Percentiles rank a stretch among this genome's conserved stretches.
phyloP scores from a whole-genome alignment of 2,329 filamentous ascomycete species.

The Colletotrichum sp. region DNA sequence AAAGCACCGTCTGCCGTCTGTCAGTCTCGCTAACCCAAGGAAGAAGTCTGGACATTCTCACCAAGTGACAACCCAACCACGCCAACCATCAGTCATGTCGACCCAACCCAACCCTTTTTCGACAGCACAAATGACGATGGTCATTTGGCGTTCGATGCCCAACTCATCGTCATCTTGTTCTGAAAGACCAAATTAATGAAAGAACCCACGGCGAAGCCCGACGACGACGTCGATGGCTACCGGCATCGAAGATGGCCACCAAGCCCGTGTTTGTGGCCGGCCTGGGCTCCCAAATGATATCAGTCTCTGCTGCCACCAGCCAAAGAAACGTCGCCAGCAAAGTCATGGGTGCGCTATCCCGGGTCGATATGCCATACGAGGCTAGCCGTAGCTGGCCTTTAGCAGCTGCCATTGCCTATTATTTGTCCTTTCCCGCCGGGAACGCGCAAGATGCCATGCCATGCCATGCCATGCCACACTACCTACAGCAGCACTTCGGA shows the following conservation, averaged over 20 bases:
- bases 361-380: conserved; percentile 18
- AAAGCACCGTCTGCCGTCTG: not conserved
- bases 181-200: not conserved
- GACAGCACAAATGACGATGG: not conserved
- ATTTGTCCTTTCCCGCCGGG: conserved; percentile 13
- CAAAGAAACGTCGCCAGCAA: conserved; percentile 21
- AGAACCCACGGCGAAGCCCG: not conserved
- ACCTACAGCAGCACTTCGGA: not conserved
- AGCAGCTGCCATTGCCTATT: not conserved
- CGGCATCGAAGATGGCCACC: conserved; percentile 1
- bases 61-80: not conserved
- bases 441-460: conserved; percentile 1
- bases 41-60: not conserved
- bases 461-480: not conserved
- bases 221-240: conserved; percentile 1
- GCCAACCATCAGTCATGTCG: not conserved
- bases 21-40: not conserved
- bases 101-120: conserved; percentile 10
- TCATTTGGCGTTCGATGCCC: conserved; percentile 3
- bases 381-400: conserved; percentile 2
- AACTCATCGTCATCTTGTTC: not conserved
- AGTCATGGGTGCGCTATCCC: conserved; percentile 18
- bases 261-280: not conserved
- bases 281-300: conserved; percentile 3
- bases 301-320: not conserved